phyloP scores from a whole-genome alignment of 208 protist species.

The Pavlovales sp. region DNA sequence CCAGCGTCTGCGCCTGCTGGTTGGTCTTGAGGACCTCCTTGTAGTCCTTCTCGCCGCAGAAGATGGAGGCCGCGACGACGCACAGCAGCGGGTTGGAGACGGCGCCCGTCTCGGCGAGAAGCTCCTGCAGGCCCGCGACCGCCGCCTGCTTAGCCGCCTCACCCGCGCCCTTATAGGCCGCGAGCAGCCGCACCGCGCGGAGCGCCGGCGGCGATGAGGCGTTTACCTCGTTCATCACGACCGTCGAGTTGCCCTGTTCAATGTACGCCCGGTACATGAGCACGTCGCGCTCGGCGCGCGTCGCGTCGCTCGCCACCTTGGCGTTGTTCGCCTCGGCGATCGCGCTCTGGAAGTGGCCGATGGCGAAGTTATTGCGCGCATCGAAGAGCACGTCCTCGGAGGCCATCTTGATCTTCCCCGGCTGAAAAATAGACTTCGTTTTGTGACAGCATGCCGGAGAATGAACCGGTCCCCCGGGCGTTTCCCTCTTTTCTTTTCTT shows the following conservation, averaged over 20 bases:
- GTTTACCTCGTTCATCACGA: constrained; percentile 24
- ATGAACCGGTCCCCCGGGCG: too few species aligned
- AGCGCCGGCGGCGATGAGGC: background rate
- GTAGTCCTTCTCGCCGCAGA: constrained; percentile 14
- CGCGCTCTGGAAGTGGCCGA: constrained; percentile 13
- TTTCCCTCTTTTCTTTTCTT: too few species aligned
- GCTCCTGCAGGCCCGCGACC: constrained; percentile 5
- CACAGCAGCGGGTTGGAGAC: background rate
- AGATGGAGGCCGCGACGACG: background rate
- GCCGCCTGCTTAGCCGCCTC: background rate
- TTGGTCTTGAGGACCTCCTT: constrained; percentile 29
- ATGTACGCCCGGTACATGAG: constrained; percentile 23
- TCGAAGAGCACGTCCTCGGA: background rate
- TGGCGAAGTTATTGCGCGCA: background rate
- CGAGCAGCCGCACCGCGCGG: constrained; percentile 8
- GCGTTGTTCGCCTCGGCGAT: constrained; percentile 4
- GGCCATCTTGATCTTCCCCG: too few species aligned
- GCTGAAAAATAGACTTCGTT: too few species aligned
- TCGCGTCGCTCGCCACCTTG: background rate
- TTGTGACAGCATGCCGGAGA: too few species aligned
- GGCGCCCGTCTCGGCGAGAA: background rate
- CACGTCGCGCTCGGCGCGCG: constrained; percentile 20
- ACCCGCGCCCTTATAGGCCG: background rate
- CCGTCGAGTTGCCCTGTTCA: constrained; percentile 4
- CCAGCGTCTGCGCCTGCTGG: constrained; percentile 5